Base-by-base conservation (phyloP, 768 basidiomycete genomes). In the Lactarius trivialis region DNA sequence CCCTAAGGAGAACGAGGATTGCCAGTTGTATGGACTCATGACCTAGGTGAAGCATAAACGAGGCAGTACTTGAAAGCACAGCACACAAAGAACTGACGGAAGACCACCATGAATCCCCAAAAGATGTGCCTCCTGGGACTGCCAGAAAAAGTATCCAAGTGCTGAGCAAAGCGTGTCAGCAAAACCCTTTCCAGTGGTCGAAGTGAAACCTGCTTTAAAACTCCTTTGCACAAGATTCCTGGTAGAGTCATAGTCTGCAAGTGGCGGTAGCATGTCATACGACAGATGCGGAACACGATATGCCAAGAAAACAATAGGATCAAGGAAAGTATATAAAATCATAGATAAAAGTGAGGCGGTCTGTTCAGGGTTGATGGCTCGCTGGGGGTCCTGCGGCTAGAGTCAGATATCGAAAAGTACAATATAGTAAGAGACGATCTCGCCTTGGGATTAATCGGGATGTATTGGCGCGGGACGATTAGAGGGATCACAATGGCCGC, bases 401-500 rank as follows among this genome's bases (percentile, higher is more conserved):
- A 14, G 49, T 56, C 17, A 52, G 39, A 1, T 2, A n/a, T 11
- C 41, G 41, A 43, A 8, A 17, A 43, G 15, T 7, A 32, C 14
- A 15, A 8, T 24, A 37, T 21, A 34, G 17, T 43, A 11, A 21
- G 21, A 32, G 45, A 52, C 7, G 9, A 26, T 64, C 70, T 15
- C 15, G 81, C 82, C 70, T 77, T 75, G 3, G 83, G 79, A 66
- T 88, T 81, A 28, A 82, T 74, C 3, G 86, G 85, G 3, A 79
- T 70, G 70, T 88, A 88, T 51, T 76, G 75, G 19, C 82, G 74
- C 4, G 87, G 86, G 48, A 79, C 74, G 49, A 82, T 61, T 9
- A 86, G 71, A 32, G 87, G 86, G 32, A 87, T 72, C 11, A 80
- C 57, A 2, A 81, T 71, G 7, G 76, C 78, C 9, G 75, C 79